Base-by-base conservation (phyloP, 306 rosid species). In the Gastrolobium bilobum region DNA sequence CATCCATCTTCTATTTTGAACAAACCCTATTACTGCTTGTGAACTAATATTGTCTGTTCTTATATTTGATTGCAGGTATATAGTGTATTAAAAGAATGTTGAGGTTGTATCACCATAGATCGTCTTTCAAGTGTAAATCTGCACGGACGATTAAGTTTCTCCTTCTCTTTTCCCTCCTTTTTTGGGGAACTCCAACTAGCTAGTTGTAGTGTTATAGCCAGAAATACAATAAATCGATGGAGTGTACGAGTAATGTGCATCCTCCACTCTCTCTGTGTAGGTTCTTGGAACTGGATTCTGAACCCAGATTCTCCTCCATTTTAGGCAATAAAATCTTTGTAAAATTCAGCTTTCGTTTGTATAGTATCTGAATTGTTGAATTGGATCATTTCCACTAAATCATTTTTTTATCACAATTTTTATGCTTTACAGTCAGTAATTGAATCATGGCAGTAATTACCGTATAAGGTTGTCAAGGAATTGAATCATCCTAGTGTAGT, bases 51-150 rank as follows among this genome's bases (percentile, higher is more conserved):
- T 15, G 54, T 77, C 72, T 60, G 14, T 66, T 76, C 68, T 68
- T 71, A 30, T 82, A 34, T 78, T n/a, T 71, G 42, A 64, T 68
- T 81, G 83, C 93, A 89, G 96, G 90, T 50, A 80, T 72, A 84
- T 73, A 76, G 82, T 64, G 61, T 76, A 68, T 34, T 78, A 79
- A 77, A 76, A 74, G 71, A 73, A 86, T 60, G 62, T 78, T 57
- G 83, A 80, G 82, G 86, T 79, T 83, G 79, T 68, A 80, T 82
- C 76, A 52, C 66, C 79, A 77, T 70, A 46, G 79, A 76, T 85
- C 54, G 79, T 80, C 87, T 73, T 70, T 62, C 82, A 86, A 88
- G 84, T 86, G 90, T 85, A 89, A 81, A 88, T 91, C 91, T 81
- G 76, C 87, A 77, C 80, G 31, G 75, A 75, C 47, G 88, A 72